These are phyloP conservation scores for Torulaspora quercuum DNA, from an alignment of 805 yeast species.

Conservation along the genomic window DNA sequence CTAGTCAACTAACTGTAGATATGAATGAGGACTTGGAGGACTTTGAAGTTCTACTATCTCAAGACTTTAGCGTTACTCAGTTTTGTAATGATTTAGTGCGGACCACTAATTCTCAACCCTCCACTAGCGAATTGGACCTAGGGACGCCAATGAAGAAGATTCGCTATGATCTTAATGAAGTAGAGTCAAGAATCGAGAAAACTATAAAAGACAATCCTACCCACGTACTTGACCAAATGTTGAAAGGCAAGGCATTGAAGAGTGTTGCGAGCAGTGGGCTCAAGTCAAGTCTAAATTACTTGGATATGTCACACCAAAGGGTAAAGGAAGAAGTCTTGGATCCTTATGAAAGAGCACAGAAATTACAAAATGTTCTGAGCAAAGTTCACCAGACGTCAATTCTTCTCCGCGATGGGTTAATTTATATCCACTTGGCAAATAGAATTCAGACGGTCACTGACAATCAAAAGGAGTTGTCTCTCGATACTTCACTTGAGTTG, in stretches of 20 bases:
- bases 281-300: slow-evolving; percentile 27
- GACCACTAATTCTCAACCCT: slow-evolving; percentile 22
- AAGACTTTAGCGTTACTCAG: slow-evolving; percentile 20
- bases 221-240: slow-evolving; percentile 25
- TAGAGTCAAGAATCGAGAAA: slow-evolving; percentile 24
- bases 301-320: slow-evolving; percentile 33
- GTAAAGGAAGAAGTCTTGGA: slow-evolving; percentile 29
- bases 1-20: too few species aligned
- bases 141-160: slow-evolving; percentile 33
- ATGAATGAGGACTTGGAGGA: slow-evolving; percentile 23
- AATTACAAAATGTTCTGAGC: slow-evolving; percentile 30
- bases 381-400: slow-evolving; percentile 36
- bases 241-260: slow-evolving; percentile 20
- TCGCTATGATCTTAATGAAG: slow-evolving; percentile 29
- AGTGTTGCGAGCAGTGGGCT: slow-evolving; percentile 18
- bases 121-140: slow-evolving; percentile 24
- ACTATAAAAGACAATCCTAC: slow-evolving; percentile 26
- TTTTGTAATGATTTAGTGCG: slow-evolving; percentile 29
- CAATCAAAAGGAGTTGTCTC: slow-evolving; percentile 5
- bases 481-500: slow-evolving; percentile 20
- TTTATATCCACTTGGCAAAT: slow-evolving; percentile 28
- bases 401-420: slow-evolving; percentile 30
- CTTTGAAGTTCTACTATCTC: slow-evolving; percentile 27
- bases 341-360: slow-evolving; percentile 32
- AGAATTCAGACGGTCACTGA: slow-evolving; percentile 20